These are phyloP conservation scores for Lachnellula suecica DNA, from an alignment of 2,329 filamentous ascomycete species.

Conservation along the genomic window DNA sequence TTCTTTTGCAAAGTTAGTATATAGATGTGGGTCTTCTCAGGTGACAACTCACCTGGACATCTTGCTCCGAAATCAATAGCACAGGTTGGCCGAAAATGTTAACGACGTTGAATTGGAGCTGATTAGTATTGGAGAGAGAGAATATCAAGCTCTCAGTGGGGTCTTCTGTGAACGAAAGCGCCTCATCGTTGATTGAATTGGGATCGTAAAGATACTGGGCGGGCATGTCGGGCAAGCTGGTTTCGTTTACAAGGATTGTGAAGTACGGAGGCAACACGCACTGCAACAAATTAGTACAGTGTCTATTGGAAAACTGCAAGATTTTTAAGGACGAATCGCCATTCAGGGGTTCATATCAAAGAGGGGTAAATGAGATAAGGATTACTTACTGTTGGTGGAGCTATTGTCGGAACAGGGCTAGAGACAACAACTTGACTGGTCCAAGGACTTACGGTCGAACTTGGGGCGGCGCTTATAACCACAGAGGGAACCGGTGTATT, in stretches of 20 bases:
- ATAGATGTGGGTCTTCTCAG: too few relatives aligned
- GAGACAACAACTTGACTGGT: too few relatives aligned
- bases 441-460: too few relatives aligned
- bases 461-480: too few relatives aligned
- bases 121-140: constrained; percentile 8
- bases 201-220: constrained; percentile 19
- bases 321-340: too few relatives aligned
- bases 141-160: constrained; percentile 9
- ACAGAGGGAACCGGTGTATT: too few relatives aligned
- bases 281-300: too few relatives aligned
- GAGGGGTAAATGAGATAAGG: too few relatives aligned
- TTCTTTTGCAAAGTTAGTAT: constrained; percentile 2
- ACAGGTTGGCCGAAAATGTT: constrained; percentile 12
- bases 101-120: constrained; percentile 15
- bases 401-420: not conserved
- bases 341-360: too few relatives aligned
- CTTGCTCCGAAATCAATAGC: constrained; percentile 16
- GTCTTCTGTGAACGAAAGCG: constrained; percentile 11
- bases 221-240: not conserved
- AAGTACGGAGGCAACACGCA: constrained; percentile 16
- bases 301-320: too few relatives aligned
- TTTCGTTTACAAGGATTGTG: constrained; percentile 13
- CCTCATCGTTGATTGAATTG: constrained; percentile 12
- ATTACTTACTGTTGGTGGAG: too few relatives aligned
- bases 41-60: not conserved